These are phyloP conservation scores for Suillus variegatus DNA, from an alignment of 768 basidiomycete species.

Conservation along the genomic window DNA sequence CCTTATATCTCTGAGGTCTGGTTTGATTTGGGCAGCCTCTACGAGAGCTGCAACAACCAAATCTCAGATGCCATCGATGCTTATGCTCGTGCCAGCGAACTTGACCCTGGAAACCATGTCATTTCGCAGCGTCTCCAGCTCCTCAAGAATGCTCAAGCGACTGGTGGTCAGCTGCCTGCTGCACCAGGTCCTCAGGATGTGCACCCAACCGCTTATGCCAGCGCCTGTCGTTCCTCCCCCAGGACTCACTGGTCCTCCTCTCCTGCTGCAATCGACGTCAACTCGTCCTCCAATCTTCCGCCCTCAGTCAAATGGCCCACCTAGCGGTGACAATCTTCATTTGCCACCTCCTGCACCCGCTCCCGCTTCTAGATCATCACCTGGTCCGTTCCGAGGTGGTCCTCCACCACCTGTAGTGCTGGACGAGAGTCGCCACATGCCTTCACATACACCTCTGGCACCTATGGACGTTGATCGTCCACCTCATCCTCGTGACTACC, in stretches of 20 bases:
- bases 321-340: constrained; percentile 36
- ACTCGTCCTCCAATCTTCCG: constrained; percentile 58
- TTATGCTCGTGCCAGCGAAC: constrained; percentile 91
- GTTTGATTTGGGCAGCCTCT: constrained; percentile 94
- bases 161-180: constrained; percentile 75
- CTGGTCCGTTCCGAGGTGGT: constrained; percentile 79
- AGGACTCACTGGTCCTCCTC: constrained; percentile 65
- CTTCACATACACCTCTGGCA: constrained; percentile 70
- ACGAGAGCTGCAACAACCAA: constrained; percentile 99
- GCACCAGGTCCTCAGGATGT: constrained; percentile 95
- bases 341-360: constrained; percentile 64
- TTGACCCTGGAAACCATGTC: constrained; percentile 82
- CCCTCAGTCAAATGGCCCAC: constrained; percentile 65
- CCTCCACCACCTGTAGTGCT: constrained; percentile 81
- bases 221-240: constrained; percentile 71
- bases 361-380: constrained; percentile 50
- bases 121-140: constrained; percentile 82
- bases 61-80: constrained; percentile 98
- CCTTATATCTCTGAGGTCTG: constrained; percentile 86
- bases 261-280: constrained; percentile 53
- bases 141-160: constrained; percentile 75
- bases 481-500: constrained; percentile 56
- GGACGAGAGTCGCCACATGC: constrained; percentile 70
- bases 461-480: constrained; percentile 76
- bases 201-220: constrained; percentile 92